phyloP scores from a whole-genome alignment of 108 stramenopile species.

The Fragilaria radians region DNA sequence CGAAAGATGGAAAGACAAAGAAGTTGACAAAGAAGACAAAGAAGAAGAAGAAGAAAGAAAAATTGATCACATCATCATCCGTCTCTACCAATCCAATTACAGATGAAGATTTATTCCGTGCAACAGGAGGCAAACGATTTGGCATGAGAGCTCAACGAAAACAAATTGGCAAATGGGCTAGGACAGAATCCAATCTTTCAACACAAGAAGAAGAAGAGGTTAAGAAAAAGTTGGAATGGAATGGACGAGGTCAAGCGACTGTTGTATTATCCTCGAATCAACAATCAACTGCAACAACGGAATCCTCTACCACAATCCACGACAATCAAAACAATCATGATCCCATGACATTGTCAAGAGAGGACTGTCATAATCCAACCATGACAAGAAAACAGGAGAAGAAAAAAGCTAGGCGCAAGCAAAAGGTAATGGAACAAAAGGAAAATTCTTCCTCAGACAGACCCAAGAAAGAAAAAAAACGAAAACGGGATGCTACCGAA shows the following conservation, averaged over 20 bases:
- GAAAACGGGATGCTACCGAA: constrained; percentile 20
- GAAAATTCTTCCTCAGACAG: too few relatives aligned
- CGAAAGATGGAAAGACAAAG: constrained; percentile 25
- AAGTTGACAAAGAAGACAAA: constrained; percentile 21
- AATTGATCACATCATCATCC: constrained; percentile 2
- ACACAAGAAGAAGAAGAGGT: constrained; percentile 44
- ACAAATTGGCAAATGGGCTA: constrained; percentile 74
- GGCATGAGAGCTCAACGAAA: constrained; percentile 78
- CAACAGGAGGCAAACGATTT: constrained; percentile 82
- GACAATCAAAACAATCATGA: constrained; percentile 8
- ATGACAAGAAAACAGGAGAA: neutral
- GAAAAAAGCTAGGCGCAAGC: constrained; percentile 8
- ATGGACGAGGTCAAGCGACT: constrained; percentile 50
- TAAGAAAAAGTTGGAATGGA: constrained; percentile 55
- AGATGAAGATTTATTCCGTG: constrained; percentile 85
- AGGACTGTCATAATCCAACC: neutral
- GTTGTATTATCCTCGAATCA: constrained; percentile 17
- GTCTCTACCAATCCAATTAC: constrained; percentile 35
- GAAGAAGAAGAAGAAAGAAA: constrained; percentile 16
- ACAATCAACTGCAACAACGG: constrained; percentile 6
- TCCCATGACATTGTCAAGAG: neutral
- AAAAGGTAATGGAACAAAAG: too few relatives aligned
- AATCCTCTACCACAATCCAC: neutral
- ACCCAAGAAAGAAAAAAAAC: constrained; percentile 8
- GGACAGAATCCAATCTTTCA: constrained; percentile 48